Percentiles rank a stretch among this genome's conserved stretches.
Evolutionary conservation across 768 basidiomycete genomes (phyloP).

Genomic region (Antrodiella citrinella): DNA sequence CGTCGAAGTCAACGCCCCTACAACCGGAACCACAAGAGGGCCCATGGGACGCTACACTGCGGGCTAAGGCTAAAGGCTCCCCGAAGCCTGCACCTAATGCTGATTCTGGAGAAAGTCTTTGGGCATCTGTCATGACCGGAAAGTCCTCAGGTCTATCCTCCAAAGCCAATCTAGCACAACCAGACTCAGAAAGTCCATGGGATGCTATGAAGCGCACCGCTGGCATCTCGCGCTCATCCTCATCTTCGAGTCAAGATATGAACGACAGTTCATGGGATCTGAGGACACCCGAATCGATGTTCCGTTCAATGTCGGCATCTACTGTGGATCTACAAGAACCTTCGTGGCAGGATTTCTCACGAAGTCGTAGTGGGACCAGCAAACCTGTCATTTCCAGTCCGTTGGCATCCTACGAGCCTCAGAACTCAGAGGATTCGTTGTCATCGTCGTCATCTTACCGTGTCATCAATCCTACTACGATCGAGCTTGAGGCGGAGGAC

Average conservation of each 20-base stretch:
- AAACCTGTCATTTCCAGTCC: neutral
- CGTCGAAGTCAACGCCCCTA: neutral
- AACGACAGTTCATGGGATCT: neutral
- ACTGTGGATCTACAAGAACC: neutral
- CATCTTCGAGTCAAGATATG: neutral
- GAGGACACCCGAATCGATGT: neutral
- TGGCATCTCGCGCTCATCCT: neutral
- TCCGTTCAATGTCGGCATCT: neutral
- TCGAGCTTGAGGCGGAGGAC: conserved; percentile 9
- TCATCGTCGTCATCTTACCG: neutral
- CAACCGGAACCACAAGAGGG: neutral
- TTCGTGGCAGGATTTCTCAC: neutral
- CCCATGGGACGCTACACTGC: neutral
- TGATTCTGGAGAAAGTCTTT: neutral
- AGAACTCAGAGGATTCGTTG: neutral
- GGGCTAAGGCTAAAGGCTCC: neutral
- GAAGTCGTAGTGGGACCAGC: neutral
- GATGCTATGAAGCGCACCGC: neutral
- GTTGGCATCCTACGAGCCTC: neutral
- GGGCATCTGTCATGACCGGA: no score
- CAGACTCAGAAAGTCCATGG: neutral
- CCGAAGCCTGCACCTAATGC: neutral
- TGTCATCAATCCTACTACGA: conserved; percentile 7
- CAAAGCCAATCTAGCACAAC: neutral
- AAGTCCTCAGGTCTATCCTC: neutral